A percentile compares a stretch with the other conserved stretches of the same genome.
Evolutionary conservation across 345 rosid species (phyloP).

Genomic region (Rubroshorea leprosula): DNA sequence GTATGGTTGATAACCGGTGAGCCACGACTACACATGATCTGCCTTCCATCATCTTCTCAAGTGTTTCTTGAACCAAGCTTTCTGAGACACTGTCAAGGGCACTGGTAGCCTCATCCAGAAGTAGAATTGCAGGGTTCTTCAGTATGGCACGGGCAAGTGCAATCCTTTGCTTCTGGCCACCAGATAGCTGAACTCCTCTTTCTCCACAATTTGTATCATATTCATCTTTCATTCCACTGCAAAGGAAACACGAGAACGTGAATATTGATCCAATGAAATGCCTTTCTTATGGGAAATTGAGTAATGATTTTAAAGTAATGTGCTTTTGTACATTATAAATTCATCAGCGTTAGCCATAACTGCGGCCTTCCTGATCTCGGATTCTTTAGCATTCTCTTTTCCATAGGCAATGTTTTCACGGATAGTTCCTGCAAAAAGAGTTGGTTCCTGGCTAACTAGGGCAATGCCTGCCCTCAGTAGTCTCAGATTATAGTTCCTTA

Average conservation of each 20-base stretch:
- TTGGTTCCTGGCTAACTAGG: constrained; percentile 67
- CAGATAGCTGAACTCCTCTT: constrained; percentile 60
- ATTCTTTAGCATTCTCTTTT: constrained; percentile 38
- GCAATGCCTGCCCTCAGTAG: constrained; percentile 48
- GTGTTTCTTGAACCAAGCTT: constrained; percentile 51
- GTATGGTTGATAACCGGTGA: constrained; percentile 54
- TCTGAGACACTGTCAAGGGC: constrained; percentile 63
- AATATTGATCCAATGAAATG: no score
- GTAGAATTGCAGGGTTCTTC: constrained; percentile 55
- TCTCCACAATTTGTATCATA: constrained; percentile 58
- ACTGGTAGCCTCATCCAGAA: constrained; percentile 75
- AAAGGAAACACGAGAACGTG: not conserved
- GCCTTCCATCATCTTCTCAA: constrained; percentile 59
- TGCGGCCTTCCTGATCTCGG: constrained; percentile 52
- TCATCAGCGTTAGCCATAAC: constrained; percentile 57
- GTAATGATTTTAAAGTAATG: not conserved
- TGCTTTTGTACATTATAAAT: constrained; percentile 43
- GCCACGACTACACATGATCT: constrained; percentile 51
- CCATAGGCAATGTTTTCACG: constrained; percentile 56
- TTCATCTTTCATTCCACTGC: constrained; percentile 68
- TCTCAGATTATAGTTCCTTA: constrained; percentile 43
- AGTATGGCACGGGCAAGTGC: constrained; percentile 70
- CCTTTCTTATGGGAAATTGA: no score
- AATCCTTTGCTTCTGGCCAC: constrained; percentile 73
- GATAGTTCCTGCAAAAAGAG: constrained; percentile 59